Base-by-base conservation (phyloP, 2,329 filamentous ascomycete genomes). In the Pseudocercospora fuligena region DNA sequence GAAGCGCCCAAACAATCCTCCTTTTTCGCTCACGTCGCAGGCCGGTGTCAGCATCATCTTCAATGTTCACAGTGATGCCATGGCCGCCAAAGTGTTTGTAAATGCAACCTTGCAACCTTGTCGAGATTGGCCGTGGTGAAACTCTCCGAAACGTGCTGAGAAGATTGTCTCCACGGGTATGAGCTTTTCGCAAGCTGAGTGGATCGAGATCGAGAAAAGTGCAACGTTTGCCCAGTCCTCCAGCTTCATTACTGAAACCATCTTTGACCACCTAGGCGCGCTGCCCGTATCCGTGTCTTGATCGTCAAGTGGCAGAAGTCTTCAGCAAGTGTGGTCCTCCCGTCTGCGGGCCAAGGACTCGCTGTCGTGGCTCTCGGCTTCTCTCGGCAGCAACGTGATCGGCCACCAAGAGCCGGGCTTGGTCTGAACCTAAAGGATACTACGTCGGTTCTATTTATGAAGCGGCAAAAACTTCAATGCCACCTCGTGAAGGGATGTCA, bases 61-160 rank as follows among this genome's bases (percentile, higher is more conserved):
- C 43, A 8, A 11, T 47, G 3, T 23, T 47, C 43, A 47, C 43
- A 47, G 40, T 12, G 23, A 25, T 51, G 16, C 47, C 47, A 51
- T 25, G 16, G n/a, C 21, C 11, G 47, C 25, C 19, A 51, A 6
- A 51, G 47, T 11, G 47, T 25, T 21, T 51, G 21, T 12, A 12
- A 51, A 31, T 31, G 29, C 29, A 21, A 51, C 23, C 12, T 53
- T 51, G 47, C 47, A 51, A 16, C 23, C 12, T 53, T 27, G 49
- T 27, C 27, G 27, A 56, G 12, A 19, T 33, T 19, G 51, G 25
- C 33, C 23, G 51, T 56, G 51, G 51, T 56, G 51, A 56, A 56
- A 56, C 51, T 56, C 51, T 31, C 25, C 23, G 51, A 56, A 56
- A 56, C 51, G 51, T 27, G 51, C 11, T 31, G 51, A 56, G 16